Evolutionary conservation across 495 filamentous ascomycete genomes (phyloP).

Genomic region (Lophiotrema nucula): DNA sequence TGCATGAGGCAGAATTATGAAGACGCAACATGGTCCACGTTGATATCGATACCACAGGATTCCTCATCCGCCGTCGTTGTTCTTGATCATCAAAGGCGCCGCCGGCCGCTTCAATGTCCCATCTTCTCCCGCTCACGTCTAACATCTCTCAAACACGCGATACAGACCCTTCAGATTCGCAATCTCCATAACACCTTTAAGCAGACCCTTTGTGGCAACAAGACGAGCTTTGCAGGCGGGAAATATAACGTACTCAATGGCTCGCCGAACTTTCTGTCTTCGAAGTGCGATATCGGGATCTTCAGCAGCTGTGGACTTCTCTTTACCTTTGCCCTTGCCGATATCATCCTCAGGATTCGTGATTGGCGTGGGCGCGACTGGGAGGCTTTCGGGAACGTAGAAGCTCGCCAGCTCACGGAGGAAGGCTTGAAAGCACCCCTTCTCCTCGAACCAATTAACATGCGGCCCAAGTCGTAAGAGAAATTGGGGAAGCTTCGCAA

Average conservation of each 20-base stretch:
- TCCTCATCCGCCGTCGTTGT: too few species aligned
- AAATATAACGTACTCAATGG: conserved; percentile 72
- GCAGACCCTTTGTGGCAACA: conserved; percentile 75
- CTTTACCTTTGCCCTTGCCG: conserved; percentile 9
- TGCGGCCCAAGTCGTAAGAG: conserved; percentile 84
- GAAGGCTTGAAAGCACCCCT: conserved; percentile 82
- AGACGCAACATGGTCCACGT: too few species aligned
- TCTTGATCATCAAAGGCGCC: too few species aligned
- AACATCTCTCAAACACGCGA: conserved; percentile 96
- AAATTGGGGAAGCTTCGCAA: conserved; percentile 87
- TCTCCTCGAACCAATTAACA: conserved; percentile 83
- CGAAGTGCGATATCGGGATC: conserved; percentile 56
- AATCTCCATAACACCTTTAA: conserved; percentile 81
- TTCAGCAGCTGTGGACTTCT: conserved; percentile 28
- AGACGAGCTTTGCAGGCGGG: conserved; percentile 79
- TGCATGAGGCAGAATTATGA: too few species aligned
- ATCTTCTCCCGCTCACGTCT: neutral
- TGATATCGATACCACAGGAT: too few species aligned
- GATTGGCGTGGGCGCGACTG: conserved; percentile 47
- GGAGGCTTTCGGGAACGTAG: conserved; percentile 84
- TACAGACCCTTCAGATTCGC: conserved; percentile 95
- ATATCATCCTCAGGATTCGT: conserved; percentile 17
- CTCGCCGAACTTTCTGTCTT: conserved; percentile 56
- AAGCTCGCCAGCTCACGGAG: conserved; percentile 85
- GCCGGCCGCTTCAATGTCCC: too few species aligned